These are phyloP conservation scores for Rhododendron molle DNA, from an alignment of 148 eudicot genomes.

Conservation along the genomic window DNA sequence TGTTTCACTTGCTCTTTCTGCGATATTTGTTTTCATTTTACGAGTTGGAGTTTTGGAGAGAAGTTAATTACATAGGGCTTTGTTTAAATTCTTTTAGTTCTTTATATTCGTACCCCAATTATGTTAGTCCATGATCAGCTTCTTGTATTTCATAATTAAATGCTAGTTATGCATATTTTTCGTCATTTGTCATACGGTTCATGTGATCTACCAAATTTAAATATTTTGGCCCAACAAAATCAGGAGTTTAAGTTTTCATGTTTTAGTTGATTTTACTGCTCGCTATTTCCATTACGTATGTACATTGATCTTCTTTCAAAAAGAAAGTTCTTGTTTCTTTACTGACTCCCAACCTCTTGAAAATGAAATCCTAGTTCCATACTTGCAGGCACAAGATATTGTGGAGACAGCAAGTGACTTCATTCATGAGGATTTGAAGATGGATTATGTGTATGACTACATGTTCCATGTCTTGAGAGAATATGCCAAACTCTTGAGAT, in stretches of 20 bases:
- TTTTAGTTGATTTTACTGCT: too few species aligned
- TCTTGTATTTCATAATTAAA: too few species aligned
- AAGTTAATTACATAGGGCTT: too few species aligned
- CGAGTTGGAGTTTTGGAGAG: too few species aligned
- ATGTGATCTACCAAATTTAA: background rate
- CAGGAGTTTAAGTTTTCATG: background rate
- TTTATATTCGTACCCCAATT: too few species aligned
- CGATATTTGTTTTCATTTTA: too few species aligned
- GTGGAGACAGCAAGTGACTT: slow-evolving; percentile 38
- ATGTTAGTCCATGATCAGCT: too few species aligned
- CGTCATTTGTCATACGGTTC: background rate
- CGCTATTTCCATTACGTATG: background rate
- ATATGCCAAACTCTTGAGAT: slow-evolving; percentile 62
- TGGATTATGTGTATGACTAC: slow-evolving; percentile 77
- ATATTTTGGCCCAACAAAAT: background rate
- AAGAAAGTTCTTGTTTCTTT: too few species aligned
- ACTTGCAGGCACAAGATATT: slow-evolving; percentile 39
- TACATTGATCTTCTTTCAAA: background rate
- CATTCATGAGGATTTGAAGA: slow-evolving; percentile 33
- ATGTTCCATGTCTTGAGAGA: slow-evolving; percentile 74
- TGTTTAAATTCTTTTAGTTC: too few species aligned
- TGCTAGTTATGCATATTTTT: too few species aligned
- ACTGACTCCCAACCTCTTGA: too few species aligned
- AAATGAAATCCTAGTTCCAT: too few species aligned
- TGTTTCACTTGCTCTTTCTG: background rate